Evolutionary conservation across 306 rosid species (phyloP).

Genomic region (Senna siamea): DNA sequence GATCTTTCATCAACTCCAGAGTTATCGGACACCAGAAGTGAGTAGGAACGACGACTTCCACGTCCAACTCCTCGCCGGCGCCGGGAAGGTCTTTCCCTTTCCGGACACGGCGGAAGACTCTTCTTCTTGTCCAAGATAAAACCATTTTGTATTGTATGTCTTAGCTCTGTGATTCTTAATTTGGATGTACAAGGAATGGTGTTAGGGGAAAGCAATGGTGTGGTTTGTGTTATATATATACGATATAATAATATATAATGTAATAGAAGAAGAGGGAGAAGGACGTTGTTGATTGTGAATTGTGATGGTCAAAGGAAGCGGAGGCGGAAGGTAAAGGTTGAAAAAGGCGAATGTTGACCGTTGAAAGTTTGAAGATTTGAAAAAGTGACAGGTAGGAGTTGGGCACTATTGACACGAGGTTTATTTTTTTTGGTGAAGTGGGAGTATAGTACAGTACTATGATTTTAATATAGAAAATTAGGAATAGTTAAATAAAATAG

Average conservation of each 20-base stretch:
- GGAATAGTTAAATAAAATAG: not conserved
- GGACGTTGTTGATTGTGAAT: not conserved
- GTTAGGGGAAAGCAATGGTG: too few species aligned
- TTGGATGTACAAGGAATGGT: too few species aligned
- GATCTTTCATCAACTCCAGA: constrained; percentile 81
- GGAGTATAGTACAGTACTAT: too few species aligned
- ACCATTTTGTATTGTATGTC: constrained; percentile 44
- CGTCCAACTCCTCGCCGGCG: constrained; percentile 33
- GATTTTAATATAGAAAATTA: too few species aligned
- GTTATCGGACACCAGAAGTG: constrained; percentile 79
- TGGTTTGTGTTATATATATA: too few species aligned
- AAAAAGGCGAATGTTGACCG: constrained; percentile 41
- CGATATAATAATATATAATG: too few species aligned
- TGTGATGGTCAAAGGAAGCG: constrained; percentile 46
- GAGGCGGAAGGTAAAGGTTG: not conserved
- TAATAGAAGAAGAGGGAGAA: too few species aligned
- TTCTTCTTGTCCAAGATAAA: constrained; percentile 64
- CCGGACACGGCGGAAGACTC: constrained; percentile 39
- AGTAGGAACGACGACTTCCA: constrained; percentile 58
- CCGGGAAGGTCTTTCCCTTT: constrained; percentile 38
- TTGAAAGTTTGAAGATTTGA: constrained; percentile 35
- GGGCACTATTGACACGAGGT: constrained; percentile 1
- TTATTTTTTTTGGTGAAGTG: not conserved
- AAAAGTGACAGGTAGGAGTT: not conserved
- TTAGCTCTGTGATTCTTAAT: too few species aligned